phyloP scores from a whole-genome alignment of 208 protist genomes.

The Zelonia costaricensis region DNA sequence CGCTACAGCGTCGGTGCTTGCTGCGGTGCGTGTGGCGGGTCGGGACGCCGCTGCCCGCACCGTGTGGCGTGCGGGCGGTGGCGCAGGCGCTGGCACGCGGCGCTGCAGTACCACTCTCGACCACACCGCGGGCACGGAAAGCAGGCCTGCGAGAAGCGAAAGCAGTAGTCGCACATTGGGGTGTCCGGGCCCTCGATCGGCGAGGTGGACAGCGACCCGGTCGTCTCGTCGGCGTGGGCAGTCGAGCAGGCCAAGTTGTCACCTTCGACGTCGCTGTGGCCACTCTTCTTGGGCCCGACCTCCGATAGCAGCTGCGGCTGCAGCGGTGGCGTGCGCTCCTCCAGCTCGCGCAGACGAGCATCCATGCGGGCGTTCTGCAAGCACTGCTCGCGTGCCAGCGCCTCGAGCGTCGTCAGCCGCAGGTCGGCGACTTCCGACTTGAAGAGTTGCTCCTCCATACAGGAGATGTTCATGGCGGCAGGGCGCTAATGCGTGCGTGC shows the following conservation, averaged over 20 bases:
- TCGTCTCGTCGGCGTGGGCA: background rate
- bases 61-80: conserved; percentile 34
- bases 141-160: conserved; percentile 29
- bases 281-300: background rate
- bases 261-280: background rate
- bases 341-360: background rate
- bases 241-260: no score
- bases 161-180: conserved; percentile 74
- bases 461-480: background rate
- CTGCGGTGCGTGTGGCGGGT: background rate
- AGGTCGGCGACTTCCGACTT: conserved; percentile 9
- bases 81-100: conserved; percentile 51
- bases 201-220: background rate
- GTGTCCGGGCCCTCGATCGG: background rate
- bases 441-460: conserved; percentile 3
- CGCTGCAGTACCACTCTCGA: conserved; percentile 80
- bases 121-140: conserved; percentile 49
- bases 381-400: conserved; percentile 14
- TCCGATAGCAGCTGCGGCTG: background rate
- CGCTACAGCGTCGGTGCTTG: no score
- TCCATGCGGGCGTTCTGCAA: conserved; percentile 7
- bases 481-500: no score
- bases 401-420: conserved; percentile 11
- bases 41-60: conserved; percentile 25
- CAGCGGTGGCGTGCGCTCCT: background rate